A percentile compares a stretch with the other conserved stretches of the same genome.
Conservation (phyloP, 257 asterid species). For the Eustoma russellianum region DNA sequence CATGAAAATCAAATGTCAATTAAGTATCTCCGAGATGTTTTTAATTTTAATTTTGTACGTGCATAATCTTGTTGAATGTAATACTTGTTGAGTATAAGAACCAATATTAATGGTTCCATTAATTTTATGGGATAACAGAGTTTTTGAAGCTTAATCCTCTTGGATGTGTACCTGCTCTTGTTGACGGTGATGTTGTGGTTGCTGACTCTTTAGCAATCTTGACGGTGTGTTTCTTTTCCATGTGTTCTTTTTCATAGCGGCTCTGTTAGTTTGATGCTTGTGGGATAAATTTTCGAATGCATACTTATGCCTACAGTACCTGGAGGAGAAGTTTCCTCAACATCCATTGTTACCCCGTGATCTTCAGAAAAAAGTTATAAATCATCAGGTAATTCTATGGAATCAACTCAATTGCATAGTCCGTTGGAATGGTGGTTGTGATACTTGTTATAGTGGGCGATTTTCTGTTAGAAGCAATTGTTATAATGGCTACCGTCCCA, state of each 20-base stretch:
- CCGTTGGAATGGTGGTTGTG: too few relatives aligned
- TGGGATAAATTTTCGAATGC: neutral
- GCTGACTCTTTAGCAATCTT: slow-evolving; percentile 78
- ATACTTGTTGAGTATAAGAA: too few relatives aligned
- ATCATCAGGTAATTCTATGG: slow-evolving; percentile 15
- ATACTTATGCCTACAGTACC: slow-evolving; percentile 39
- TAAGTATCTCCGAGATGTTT: too few relatives aligned
- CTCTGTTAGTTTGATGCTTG: slow-evolving; percentile 2
- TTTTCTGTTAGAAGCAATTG: too few relatives aligned
- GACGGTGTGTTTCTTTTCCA: slow-evolving; percentile 41
- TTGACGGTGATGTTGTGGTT: slow-evolving; percentile 61
- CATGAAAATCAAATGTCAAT: too few relatives aligned
- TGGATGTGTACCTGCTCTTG: slow-evolving; percentile 66
- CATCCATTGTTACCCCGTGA: slow-evolving; percentile 75
- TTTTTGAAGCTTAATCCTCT: slow-evolving; percentile 87
- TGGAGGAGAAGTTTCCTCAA: slow-evolving; percentile 88
- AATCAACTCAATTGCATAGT: too few relatives aligned
- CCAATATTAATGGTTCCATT: neutral
- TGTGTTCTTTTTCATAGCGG: neutral
- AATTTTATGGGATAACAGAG: slow-evolving; percentile 26
- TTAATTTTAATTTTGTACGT: too few relatives aligned
- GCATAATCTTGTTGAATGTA: too few relatives aligned
- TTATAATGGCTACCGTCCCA: too few relatives aligned
- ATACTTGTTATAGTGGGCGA: too few relatives aligned
- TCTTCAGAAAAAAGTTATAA: slow-evolving; percentile 40